These are phyloP conservation scores for Powellomyces hirtus DNA, from an alignment of 192 early-diverging fungal species.

Conservation along the genomic window DNA sequence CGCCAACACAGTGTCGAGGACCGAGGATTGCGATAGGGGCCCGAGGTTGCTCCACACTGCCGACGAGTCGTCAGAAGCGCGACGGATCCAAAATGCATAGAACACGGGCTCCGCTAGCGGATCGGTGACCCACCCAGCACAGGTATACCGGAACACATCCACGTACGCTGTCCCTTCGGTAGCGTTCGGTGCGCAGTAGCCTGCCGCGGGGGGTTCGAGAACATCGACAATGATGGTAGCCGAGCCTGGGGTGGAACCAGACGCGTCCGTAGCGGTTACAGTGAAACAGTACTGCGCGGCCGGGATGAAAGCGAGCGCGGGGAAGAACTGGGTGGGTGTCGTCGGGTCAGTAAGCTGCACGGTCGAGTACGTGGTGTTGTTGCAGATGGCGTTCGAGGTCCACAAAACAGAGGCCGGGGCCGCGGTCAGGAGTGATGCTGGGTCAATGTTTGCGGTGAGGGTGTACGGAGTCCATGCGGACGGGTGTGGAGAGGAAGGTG, in stretches of 20 bases:
- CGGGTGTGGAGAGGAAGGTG: not conserved
- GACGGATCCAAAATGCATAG: conserved; percentile 15
- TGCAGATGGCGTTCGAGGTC: not conserved
- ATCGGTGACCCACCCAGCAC: conserved; percentile 20
- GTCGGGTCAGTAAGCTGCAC: not conserved
- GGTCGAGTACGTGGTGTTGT: not conserved
- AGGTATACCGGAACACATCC: conserved; percentile 8
- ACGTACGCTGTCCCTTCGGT: not conserved
- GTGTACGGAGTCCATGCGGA: conserved; percentile 4
- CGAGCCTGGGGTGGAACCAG: not conserved
- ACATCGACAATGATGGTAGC: not conserved
- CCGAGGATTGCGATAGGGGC: not conserved
- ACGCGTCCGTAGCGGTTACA: not conserved
- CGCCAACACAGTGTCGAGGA: conserved; percentile 12
- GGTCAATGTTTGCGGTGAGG: conserved; percentile 8
- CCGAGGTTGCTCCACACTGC: conserved; percentile 13
- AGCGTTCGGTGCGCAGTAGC: conserved; percentile 6
- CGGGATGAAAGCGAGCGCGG: not conserved
- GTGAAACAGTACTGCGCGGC: conserved; percentile 11
- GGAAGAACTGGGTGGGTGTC: not conserved
- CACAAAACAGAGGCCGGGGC: not conserved
- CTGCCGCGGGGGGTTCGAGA: conserved; percentile 1
- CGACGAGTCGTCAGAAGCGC: not conserved
- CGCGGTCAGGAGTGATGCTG: not conserved
- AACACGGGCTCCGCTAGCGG: conserved; percentile 11